Conservation (phyloP, 2,329 filamentous ascomycete species). For the Leptodontidium sp. region DNA sequence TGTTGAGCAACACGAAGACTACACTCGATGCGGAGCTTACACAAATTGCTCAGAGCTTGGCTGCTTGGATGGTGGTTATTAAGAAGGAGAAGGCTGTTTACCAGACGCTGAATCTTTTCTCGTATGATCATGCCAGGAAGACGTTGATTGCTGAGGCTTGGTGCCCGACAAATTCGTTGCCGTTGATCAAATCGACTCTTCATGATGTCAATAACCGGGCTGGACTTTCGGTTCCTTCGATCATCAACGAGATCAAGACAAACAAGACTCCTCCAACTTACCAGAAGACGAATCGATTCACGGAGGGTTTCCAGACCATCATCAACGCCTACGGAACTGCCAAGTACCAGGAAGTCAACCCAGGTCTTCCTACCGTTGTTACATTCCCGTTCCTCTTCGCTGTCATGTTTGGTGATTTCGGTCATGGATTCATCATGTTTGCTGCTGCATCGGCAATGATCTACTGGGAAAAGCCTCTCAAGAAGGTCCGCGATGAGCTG, state of each 20-base stretch:
- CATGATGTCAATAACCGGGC: slow-evolving; percentile 97
- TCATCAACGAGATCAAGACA: slow-evolving; percentile 96
- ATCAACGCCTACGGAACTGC: slow-evolving; percentile 98
- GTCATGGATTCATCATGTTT: slow-evolving; percentile 91
- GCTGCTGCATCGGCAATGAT: slow-evolving; percentile 89
- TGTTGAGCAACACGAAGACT: slow-evolving; percentile 92
- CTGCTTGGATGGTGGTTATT: slow-evolving; percentile 96
- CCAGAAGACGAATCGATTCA: slow-evolving; percentile 98
- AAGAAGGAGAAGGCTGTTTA: slow-evolving; percentile 99
- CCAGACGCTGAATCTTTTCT: slow-evolving; percentile 93
- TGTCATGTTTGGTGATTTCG: slow-evolving; percentile 99
- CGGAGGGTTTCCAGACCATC: slow-evolving; percentile 97
- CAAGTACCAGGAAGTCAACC: slow-evolving; percentile 97
- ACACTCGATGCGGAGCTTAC: slow-evolving; percentile 92
- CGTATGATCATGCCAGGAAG: slow-evolving; percentile 93
- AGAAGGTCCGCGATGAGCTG: slow-evolving; percentile 91
- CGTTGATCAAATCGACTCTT: slow-evolving; percentile 88
- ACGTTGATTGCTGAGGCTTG: slow-evolving; percentile 98
- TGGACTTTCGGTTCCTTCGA: slow-evolving; percentile 95
- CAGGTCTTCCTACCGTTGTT: slow-evolving; percentile 91
- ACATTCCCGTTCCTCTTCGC: slow-evolving; percentile 99
- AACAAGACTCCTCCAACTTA: slow-evolving; percentile 98
- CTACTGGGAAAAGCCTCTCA: slow-evolving; percentile 91
- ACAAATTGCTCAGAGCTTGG: slow-evolving; percentile 90
- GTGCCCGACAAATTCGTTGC: slow-evolving; percentile 91